These are phyloP conservation scores for Phoma herbarum DNA, from an alignment of 2,329 filamentous ascomycete genomes.

Conservation along the genomic window DNA sequence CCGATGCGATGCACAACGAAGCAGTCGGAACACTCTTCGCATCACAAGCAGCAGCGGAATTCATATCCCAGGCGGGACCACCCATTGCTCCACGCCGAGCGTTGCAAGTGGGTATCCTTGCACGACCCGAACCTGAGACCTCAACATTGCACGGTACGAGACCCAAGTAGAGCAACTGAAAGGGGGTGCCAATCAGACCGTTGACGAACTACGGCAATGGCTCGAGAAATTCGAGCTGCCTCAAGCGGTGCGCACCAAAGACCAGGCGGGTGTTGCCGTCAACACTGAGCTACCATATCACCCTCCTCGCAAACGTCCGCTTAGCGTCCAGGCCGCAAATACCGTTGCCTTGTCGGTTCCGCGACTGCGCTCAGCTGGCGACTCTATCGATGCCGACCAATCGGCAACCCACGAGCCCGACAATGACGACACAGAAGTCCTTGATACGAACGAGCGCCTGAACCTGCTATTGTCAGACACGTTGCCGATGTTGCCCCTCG, in stretches of 20 bases:
- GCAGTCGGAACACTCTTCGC: conserved; percentile 1
- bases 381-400: not conserved
- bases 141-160: conserved; percentile 4
- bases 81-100: not conserved
- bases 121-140: not conserved
- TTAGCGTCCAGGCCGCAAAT: not conserved
- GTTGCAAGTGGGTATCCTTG: not conserved
- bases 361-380: not conserved
- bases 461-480: not conserved
- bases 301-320: conserved; percentile 1
- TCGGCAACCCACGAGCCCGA: not conserved
- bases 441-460: not conserved
- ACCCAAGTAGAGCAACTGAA: not conserved
- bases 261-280: not conserved
- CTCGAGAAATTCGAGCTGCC: not conserved
- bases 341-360: not conserved
- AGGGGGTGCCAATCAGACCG: too few relatives aligned
- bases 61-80: not conserved
- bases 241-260: not conserved
- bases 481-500: not conserved
- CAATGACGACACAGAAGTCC: not conserved
- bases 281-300: not conserved
- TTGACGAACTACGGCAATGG: conserved; percentile 2
- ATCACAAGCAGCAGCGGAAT: not conserved
- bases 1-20: not conserved